These are phyloP conservation scores for Cercospora sp. DNA, from an alignment of 2,329 filamentous ascomycete genomes.

Conservation along the genomic window DNA sequence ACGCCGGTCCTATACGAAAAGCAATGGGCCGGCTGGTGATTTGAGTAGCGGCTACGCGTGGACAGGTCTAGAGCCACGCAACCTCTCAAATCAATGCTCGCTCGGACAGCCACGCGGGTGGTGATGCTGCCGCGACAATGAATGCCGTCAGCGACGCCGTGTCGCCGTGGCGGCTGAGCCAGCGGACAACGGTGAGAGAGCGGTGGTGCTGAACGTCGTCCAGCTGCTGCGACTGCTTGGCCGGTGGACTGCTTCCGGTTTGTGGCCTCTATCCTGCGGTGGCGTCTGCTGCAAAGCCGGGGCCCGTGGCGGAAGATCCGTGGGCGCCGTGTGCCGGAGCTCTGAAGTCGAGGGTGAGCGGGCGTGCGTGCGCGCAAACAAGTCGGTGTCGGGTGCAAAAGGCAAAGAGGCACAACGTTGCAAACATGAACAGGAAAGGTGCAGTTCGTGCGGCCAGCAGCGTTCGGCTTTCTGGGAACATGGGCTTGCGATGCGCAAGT, in stretches of 20 bases:
- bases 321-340: conserved; percentile 2
- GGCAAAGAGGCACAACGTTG: conserved; percentile 1
- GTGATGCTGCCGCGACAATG: background rate
- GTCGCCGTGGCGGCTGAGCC: background rate
- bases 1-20: background rate
- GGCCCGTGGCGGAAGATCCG: conserved; percentile 10
- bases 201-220: background rate
- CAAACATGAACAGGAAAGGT: conserved; percentile 9
- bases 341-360: background rate
- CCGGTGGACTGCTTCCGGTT: background rate
- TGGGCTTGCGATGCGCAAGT: conserved; percentile 2
- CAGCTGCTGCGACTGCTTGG: background rate
- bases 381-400: background rate
- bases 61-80: background rate
- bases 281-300: conserved; percentile 17
- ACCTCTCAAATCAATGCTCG: background rate
- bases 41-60: background rate
- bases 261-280: conserved; percentile 10
- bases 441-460: conserved; percentile 9
- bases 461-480: conserved; percentile 9
- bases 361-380: background rate
- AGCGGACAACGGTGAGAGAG: background rate
- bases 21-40: background rate
- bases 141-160: background rate
- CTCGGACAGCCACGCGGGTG: background rate